Base-by-base conservation (phyloP, 164 flowering plant genomes). In the Berberis vulgaris region DNA sequence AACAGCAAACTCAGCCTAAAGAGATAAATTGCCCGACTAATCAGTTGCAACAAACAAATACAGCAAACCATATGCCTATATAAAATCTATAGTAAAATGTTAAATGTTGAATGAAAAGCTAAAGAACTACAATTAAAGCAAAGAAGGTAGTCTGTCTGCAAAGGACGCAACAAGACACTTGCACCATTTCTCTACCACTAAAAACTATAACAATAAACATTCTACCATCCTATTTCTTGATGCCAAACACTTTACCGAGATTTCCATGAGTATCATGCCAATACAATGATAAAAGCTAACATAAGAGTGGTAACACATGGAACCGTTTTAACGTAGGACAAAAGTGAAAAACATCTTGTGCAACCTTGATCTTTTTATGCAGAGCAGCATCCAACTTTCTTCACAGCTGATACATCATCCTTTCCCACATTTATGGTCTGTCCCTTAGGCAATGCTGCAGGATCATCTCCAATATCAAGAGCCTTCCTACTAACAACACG, bases 401-500 rank as follows among this genome's bases (percentile, higher is more conserved):
- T 66, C 56, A 66, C 63, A 6, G 69, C 69, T 42, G 69, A 66
- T 26, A 66, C 69, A n/a, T 66, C 69, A 45, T 66, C 69, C 49
- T 59, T 58, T n/a, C 62, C 63, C 39, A 66, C 69, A 50, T 66
- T 66, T 41, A 66, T 59, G 7, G 69, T 58, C 43, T 66, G 69
- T 66, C 69, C 69, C 69, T 66, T 66, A 41, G 69, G 69, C 57
- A 66, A 58, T 11, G 69, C 56, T 3, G 69, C 63, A 41, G 69
- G 69, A 43, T 66, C 69, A 58, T 66, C 69, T 4, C 69, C 69
- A 59, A 66, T 66, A 59, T 66, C 69, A 59, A 66, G 69, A 49
- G 69, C 69, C 57, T 66, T 66, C 63, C 69, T 66, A 49, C 69
- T 66, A 13, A 66, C 69, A 4, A 64, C 67, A n/a, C 67, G 67